These are phyloP conservation scores for Colletotrichum theobromicola DNA, from an alignment of 2,329 filamentous ascomycete genomes.

Conservation along the genomic window DNA sequence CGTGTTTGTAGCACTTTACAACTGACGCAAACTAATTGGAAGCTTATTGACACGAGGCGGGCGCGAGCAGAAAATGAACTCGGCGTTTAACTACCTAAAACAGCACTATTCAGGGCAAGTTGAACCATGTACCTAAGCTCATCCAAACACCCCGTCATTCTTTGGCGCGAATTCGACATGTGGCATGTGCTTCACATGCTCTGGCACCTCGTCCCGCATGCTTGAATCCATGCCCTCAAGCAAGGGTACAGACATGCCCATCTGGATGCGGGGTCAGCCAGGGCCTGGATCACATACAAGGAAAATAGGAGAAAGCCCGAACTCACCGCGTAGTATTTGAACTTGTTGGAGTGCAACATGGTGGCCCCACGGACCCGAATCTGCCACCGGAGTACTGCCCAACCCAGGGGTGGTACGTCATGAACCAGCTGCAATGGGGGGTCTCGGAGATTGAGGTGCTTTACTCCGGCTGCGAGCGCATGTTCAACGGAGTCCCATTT, in stretches of 20 bases:
- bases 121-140: neutral
- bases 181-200: neutral
- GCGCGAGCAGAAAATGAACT: neutral
- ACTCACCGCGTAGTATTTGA: slow-evolving; percentile 14
- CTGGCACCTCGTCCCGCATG: neutral
- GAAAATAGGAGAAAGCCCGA: neutral
- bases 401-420: neutral
- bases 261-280: neutral
- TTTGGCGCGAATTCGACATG: slow-evolving; percentile 1
- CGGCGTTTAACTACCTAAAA: neutral
- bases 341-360: slow-evolving; percentile 10
- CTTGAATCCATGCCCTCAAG: neutral
- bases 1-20: neutral
- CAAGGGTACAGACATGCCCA: neutral
- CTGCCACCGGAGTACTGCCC: slow-evolving; percentile 8
- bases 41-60: neutral
- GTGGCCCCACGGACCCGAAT: neutral
- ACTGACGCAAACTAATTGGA: neutral
- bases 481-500: slow-evolving; percentile 57
- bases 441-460: neutral
- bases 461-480: slow-evolving; percentile 37
- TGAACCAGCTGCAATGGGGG: neutral
- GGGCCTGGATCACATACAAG: neutral
- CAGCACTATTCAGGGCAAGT: neutral
- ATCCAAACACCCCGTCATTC: slow-evolving; percentile 1